Conservation (phyloP, 495 filamentous ascomycete species). For the Tuber borchii region DNA sequence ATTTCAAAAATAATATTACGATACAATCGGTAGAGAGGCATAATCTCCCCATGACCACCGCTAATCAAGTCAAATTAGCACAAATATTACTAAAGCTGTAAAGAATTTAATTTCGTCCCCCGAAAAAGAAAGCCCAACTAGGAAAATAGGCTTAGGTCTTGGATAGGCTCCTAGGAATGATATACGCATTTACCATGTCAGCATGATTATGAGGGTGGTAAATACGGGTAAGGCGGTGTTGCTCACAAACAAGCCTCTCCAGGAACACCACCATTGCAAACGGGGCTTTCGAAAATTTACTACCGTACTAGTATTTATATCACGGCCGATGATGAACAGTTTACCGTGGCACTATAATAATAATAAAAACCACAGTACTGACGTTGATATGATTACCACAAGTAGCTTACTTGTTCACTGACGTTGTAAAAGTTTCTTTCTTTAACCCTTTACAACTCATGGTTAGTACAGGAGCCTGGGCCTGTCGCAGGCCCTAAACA, state of each 20-base stretch:
- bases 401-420: not conserved
- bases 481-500: not conserved
- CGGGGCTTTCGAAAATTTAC: not conserved
- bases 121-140: too few relatives aligned
- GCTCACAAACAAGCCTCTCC: not conserved
- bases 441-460: too few relatives aligned
- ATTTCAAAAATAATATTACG: not conserved
- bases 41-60: not conserved
- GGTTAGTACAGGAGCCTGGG: too few relatives aligned
- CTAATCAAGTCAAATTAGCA: not conserved
- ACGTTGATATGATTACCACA: not conserved
- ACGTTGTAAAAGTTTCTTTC: too few relatives aligned
- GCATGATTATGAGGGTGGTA: not conserved
- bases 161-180: not conserved
- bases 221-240: not conserved
- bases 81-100: not conserved
- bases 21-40: not conserved
- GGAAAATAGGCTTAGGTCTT: too few relatives aligned
- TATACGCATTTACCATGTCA: not conserved
- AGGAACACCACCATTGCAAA: not conserved
- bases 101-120: not conserved
- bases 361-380: not conserved
- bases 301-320: too few relatives aligned
- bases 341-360: not conserved
- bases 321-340: not conserved